Evolutionary conservation across 176 grass and related monocot genomes (phyloP).

Genomic region (Alloteropsis semialata): DNA sequence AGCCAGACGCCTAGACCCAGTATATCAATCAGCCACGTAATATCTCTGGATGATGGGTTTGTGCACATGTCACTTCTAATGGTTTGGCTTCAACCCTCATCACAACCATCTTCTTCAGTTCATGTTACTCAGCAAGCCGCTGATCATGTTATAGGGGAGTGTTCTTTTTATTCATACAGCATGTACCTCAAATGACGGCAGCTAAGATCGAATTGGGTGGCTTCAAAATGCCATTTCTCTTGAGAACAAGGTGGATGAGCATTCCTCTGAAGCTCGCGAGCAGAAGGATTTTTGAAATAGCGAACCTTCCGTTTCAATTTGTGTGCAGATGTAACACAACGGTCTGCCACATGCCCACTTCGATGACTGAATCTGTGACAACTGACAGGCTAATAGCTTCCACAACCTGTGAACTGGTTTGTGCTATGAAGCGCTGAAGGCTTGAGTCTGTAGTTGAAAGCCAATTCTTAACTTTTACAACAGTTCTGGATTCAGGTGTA

Average conservation of each 20-base stretch:
- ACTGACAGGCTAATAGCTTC: not conserved
- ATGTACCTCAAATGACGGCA: not conserved
- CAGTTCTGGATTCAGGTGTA: constrained; percentile 18
- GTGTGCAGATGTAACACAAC: not conserved
- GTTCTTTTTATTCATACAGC: not conserved
- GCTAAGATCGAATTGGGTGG: not conserved
- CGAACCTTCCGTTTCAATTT: not conserved
- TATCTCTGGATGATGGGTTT: not conserved
- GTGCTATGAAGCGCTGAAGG: not conserved
- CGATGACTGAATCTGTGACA: not conserved
- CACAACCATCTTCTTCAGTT: constrained; percentile 5
- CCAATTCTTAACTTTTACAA: constrained; percentile 17
- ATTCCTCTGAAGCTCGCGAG: not conserved
- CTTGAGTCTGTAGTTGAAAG: not conserved
- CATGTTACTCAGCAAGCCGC: not conserved
- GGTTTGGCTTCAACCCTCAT: not conserved
- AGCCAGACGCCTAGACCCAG: too few species aligned
- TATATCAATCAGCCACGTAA: not conserved
- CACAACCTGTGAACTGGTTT: constrained; percentile 16
- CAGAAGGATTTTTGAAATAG: not conserved
- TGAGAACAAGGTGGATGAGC: not conserved
- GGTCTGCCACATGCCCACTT: not conserved
- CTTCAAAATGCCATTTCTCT: constrained; percentile 1
- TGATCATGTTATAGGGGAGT: not conserved
- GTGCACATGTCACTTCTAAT: not conserved